Evolutionary conservation across 495 filamentous ascomycete species (phyloP), one percentile per base, ranked within the genome.

Genomic region (Neurospora discreta): DNA sequence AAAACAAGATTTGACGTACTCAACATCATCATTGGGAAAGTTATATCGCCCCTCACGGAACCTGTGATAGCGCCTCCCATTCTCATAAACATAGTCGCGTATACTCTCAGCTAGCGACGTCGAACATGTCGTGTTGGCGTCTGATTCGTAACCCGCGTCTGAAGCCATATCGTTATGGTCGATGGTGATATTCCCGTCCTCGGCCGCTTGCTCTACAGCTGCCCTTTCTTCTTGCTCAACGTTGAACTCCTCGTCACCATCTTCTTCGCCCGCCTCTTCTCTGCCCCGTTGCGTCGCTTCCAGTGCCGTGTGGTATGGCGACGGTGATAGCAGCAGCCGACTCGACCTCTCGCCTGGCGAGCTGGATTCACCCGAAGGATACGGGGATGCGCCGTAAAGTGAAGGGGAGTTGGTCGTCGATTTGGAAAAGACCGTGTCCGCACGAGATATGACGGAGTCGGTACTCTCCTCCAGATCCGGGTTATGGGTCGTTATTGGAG

Each of bases 21-120:
- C 90, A 60, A 81, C 81, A 71, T 90, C 87, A 70, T 90, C 89
- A 69, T 90, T 90, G 0, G 89, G 89, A 69, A 92, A 86, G 44
- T 88, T 83, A 73, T 91, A 91, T 30, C 80, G 77, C 33, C 90
- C 90, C 75, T 90, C 87, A 44, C 87, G 82, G 74, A 90, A 92
- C 71, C 83, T 84, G 74, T 92, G 89, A 76, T 92, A 92, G 58
- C 90, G 83, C 52, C 90, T 81, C 23, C 90, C 90, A 75, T 92
- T 92, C 76, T 92, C 89, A 71, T 82, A 86, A 38, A 82, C 78
- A 73, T 86, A 90, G 71, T 90, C 81, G 69, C 82, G 81, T 23
- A 90, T 78, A 23, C 81, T 85, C 15, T 84, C 85, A 6, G 82
- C 78, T 26, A 90, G 67, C 3, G 86, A 87, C 5, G 87, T 85